Base-by-base conservation (phyloP, 805 yeast genomes). In the Candida koratica region DNA sequence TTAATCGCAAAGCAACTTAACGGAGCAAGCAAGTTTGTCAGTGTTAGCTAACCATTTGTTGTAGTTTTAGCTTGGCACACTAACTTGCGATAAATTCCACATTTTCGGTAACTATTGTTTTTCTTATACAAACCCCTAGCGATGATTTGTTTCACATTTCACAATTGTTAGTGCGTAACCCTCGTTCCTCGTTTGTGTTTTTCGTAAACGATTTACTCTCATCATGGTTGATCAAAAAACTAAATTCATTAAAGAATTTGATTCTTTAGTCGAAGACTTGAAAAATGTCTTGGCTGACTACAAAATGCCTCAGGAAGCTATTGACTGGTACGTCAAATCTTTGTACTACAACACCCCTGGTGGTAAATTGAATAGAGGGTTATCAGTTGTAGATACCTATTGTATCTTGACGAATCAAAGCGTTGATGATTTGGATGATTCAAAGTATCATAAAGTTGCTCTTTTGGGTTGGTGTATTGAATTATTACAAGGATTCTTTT, bases 391-490 rank as follows among this genome's bases (percentile, higher is more conserved):
- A 44, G 97, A 90, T 60, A 86, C 97, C 1, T 93, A 84, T 67
- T 79, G 79, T 39, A 73, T 90, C 38, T 70, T 93, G 56, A 84
- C 83, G 51, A 71, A 75, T 58, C 63, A 67, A 28, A 60, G 77
- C 2, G 58, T 64, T 33, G 74, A 70, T n/a, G 87, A 81, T 30
- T 72, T 89, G 39, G 45, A 70, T 7, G 71, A 56, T 13, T 84
- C 68, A 20, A 93, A 87, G 55, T 90, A 88, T 69, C 77, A 77
- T 60, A 81, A 79, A 52, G 84, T 86, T 25, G 93, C 97, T 7
- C 68, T 89, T 33, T 72, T 93, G 47, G 98, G 98, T 15, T 93
- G 98, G 98, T 73, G 87, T 50, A 79, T 93, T 49, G 98, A 93
- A 67, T 73, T 93, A 47, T 71, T 90, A 49, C 98, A 90, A 67